Percentiles rank a stretch among this genome's conserved stretches.
These are phyloP conservation scores for Aaosphaeria arxii DNA, from an alignment of 2,329 filamentous ascomycete genomes.

Conservation along the genomic window DNA sequence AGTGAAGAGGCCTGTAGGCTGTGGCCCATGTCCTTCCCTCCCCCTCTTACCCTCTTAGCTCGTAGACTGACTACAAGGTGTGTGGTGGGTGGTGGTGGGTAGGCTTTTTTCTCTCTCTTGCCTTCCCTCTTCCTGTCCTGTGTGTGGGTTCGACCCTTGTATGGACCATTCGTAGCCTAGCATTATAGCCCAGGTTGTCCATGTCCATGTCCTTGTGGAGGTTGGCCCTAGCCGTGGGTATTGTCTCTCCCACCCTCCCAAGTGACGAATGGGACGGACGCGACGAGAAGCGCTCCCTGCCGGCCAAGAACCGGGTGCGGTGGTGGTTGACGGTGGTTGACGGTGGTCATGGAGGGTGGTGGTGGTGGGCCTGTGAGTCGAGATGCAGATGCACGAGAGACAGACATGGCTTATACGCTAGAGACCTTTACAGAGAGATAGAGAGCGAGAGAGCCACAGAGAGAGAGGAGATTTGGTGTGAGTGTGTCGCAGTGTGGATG, in stretches of 20 bases:
- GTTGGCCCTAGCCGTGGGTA: too few relatives aligned
- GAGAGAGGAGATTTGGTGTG: not conserved
- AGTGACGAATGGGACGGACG: too few relatives aligned
- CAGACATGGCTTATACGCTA: not conserved
- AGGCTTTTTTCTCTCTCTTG: not conserved
- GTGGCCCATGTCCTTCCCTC: too few relatives aligned
- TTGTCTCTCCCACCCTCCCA: too few relatives aligned
- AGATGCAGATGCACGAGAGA: not conserved
- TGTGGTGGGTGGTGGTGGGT: constrained; percentile 1
- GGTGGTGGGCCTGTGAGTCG: not conserved
- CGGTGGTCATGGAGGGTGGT: not conserved
- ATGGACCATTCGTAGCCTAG: too few relatives aligned
- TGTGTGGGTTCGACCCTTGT: too few relatives aligned
- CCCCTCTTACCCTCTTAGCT: too few relatives aligned
- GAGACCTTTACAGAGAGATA: not conserved
- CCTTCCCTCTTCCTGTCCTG: too few relatives aligned
- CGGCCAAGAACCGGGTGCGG: constrained; percentile 1
- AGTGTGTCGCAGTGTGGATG: not conserved
- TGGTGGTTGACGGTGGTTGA: not conserved
- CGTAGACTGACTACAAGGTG: not conserved
- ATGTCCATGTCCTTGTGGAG: too few relatives aligned
- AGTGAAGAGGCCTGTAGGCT: not conserved
- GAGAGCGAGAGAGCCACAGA: not conserved
- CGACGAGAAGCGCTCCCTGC: constrained; percentile 5
- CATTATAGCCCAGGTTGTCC: too few relatives aligned